A percentile compares a stretch with the other conserved stretches of the same genome.
Conservation (phyloP, 1,284 basidiomycete genomes). For the Trametes sp. region DNA sequence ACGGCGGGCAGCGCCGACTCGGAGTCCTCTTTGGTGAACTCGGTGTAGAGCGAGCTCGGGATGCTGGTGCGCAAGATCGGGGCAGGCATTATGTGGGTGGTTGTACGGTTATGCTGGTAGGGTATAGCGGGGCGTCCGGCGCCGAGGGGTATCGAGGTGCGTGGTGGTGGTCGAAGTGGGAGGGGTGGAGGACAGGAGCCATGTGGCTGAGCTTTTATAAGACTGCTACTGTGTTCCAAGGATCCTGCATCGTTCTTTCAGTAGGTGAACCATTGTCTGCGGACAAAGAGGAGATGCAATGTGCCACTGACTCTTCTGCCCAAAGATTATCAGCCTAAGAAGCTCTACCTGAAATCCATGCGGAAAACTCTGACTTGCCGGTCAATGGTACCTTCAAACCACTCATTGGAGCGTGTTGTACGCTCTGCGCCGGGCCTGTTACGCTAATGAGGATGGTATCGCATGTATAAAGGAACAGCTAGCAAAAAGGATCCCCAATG, state of each 20-base stretch:
- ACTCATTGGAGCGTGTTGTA: no score
- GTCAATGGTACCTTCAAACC: no score
- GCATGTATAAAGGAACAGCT: no score
- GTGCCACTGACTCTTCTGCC: no score
- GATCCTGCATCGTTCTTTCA: not conserved
- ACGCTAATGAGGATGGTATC: no score
- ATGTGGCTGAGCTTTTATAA: not conserved
- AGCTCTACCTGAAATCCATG: no score
- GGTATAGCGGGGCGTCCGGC: no score
- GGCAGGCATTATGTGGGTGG: not conserved
- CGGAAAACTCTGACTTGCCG: no score
- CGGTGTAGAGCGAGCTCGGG: not conserved
- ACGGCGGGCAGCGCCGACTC: not conserved
- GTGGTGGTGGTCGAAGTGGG: not conserved
- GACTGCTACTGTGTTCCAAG: no score
- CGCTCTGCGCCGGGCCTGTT: no score
- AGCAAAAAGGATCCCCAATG: slow-evolving; percentile 11
- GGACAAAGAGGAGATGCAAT: not conserved
- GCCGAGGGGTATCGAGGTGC: not conserved
- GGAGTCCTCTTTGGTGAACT: not conserved
- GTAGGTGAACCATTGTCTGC: not conserved
- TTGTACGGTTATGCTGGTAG: not conserved
- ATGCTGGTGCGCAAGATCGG: not conserved
- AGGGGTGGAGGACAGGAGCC: not conserved
- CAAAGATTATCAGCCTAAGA: no score